These are phyloP conservation scores for Tardiomyces digboiensis DNA, from an alignment of 1,139 yeast genomes.

Conservation along the genomic window DNA sequence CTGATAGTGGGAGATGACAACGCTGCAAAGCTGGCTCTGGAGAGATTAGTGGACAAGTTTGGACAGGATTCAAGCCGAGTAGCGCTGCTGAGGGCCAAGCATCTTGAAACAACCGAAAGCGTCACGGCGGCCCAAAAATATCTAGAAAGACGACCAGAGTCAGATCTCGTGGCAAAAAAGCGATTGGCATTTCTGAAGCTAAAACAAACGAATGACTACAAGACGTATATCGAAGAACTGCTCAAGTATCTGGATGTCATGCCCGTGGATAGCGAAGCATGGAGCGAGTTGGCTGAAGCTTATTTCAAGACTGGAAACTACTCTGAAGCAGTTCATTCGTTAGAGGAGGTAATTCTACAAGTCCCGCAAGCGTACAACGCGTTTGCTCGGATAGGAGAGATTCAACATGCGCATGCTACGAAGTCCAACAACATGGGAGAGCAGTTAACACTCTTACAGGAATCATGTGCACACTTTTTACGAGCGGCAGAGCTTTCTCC, in stretches of 20 bases:
- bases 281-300: constrained; percentile 65
- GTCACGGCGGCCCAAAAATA: constrained; percentile 31
- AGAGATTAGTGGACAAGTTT: constrained; percentile 57
- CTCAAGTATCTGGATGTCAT: constrained; percentile 40
- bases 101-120: constrained; percentile 46
- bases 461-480: constrained; percentile 36
- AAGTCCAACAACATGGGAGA: constrained; percentile 8
- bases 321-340: constrained; percentile 55
- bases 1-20: constrained; percentile 56
- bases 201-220: constrained; percentile 18
- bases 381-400: constrained; percentile 54
- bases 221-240: constrained; percentile 41
- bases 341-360: constrained; percentile 58
- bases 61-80: constrained; percentile 39
- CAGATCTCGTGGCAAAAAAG: constrained; percentile 28
- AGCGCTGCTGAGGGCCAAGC: constrained; percentile 44
- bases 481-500: constrained; percentile 73
- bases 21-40: constrained; percentile 60
- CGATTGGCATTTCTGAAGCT: constrained; percentile 28
- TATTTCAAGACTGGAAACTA: constrained; percentile 55
- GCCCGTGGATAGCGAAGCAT: constrained; percentile 67
- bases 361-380: constrained; percentile 68
- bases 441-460: constrained; percentile 8
- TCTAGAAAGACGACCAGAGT: constrained; percentile 22
- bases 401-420: constrained; percentile 20